phyloP scores from a whole-genome alignment of 441 rosid species.

The Lepidium campestre region DNA sequence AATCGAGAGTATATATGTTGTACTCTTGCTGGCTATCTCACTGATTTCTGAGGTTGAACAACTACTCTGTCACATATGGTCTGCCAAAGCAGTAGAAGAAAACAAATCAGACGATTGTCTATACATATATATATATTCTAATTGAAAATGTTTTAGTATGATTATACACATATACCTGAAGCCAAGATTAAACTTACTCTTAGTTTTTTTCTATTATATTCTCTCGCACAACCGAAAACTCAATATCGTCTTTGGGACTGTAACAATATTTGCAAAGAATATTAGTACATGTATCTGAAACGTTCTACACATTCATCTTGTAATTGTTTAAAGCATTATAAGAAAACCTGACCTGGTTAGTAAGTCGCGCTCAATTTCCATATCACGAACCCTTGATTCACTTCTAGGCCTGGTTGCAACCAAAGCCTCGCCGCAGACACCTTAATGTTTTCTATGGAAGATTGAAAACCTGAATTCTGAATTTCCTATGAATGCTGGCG shows the following conservation, averaged over 20 bases:
- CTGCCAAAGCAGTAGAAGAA: constrained; percentile 33
- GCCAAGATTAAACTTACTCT: constrained; percentile 46
- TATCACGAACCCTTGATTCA: constrained; percentile 54
- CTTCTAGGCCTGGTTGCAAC: constrained; percentile 93
- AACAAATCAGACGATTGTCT: not conserved
- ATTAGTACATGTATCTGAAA: no score
- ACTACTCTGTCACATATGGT: constrained; percentile 57
- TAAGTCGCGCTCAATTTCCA: constrained; percentile 75
- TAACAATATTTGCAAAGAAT: constrained; percentile 9
- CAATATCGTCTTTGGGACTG: constrained; percentile 89
- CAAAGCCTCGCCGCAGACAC: constrained; percentile 82
- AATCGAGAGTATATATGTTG: constrained; percentile 77
- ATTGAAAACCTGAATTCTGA: no score
- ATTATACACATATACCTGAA: not conserved
- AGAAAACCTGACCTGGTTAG: constrained; percentile 58
- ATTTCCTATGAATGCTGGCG: constrained; percentile 94
- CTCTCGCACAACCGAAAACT: constrained; percentile 87
- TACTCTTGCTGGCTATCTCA: constrained; percentile 72
- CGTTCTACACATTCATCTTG: not conserved
- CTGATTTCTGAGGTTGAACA: constrained; percentile 60
- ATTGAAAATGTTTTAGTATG: not conserved
- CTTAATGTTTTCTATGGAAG: constrained; percentile 70
- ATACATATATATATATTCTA: not conserved
- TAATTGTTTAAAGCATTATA: not conserved
- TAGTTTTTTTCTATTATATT: constrained; percentile 64